These are phyloP conservation scores for Hypholoma fasciculare DNA, from an alignment of 768 basidiomycete species.

Conservation along the genomic window DNA sequence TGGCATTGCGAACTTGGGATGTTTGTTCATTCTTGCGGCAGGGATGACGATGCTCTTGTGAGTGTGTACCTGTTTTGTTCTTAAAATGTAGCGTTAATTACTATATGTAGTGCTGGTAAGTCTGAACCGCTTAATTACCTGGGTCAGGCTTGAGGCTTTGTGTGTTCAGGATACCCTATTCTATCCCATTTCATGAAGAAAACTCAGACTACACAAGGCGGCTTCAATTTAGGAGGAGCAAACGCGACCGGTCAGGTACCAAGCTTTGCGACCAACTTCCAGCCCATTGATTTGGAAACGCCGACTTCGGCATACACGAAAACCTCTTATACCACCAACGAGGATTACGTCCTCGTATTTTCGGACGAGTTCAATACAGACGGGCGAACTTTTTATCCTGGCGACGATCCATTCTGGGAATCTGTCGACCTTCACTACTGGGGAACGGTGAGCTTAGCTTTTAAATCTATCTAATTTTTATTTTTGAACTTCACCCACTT, in stretches of 20 bases:
- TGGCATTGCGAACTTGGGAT: conserved; percentile 60
- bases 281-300: conserved; percentile 70
- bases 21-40: conserved; percentile 46
- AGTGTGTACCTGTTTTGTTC: conserved; percentile 18
- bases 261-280: conserved; percentile 46
- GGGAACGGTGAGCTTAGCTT: conserved; percentile 36
- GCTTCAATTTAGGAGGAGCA: conserved; percentile 65
- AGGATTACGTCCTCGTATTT: conserved; percentile 52
- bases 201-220: conserved; percentile 36
- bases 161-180: conserved; percentile 39
- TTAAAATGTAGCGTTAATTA: background rate
- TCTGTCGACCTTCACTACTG: conserved; percentile 59
- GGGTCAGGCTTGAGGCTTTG: background rate
- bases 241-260: conserved; percentile 68
- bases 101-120: conserved; percentile 32
- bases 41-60: conserved; percentile 48
- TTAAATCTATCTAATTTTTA: background rate
- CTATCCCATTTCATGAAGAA: conserved; percentile 35
- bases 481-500: background rate
- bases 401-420: conserved; percentile 55
- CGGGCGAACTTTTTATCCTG: conserved; percentile 61
- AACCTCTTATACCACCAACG: conserved; percentile 48
- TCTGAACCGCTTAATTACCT: background rate
- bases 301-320: conserved; percentile 50
- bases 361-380: conserved; percentile 67